A percentile compares a stretch with the other conserved stretches of the same genome.
phyloP scores from a whole-genome alignment of 768 basidiomycete genomes.

The Naganishia vishniacii region DNA sequence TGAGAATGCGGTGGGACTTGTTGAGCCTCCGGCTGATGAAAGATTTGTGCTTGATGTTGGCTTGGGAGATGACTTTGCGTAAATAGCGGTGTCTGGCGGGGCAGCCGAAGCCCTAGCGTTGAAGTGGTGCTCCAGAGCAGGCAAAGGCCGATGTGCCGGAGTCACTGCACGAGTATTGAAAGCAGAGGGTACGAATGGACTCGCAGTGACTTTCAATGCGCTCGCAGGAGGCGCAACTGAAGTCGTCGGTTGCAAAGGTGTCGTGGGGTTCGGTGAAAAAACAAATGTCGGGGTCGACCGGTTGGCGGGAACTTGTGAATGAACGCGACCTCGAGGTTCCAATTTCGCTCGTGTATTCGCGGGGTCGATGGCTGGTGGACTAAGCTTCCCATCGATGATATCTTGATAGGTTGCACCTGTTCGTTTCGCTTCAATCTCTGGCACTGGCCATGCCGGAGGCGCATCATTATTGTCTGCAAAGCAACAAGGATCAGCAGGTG shows the following conservation, averaged over 20 bases:
- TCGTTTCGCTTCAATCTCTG: slow-evolving; percentile 19
- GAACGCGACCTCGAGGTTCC: slow-evolving; percentile 5
- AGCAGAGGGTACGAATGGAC: not conserved
- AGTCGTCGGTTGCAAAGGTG: too few relatives aligned
- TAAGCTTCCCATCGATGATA: slow-evolving; percentile 25
- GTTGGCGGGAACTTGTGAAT: not conserved
- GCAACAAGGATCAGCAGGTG: not conserved
- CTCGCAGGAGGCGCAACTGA: not conserved
- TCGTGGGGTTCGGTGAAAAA: not conserved
- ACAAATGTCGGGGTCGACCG: too few relatives aligned
- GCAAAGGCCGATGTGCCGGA: not conserved
- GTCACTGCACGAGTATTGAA: not conserved
- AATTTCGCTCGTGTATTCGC: not conserved
- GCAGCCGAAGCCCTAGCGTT: not conserved
- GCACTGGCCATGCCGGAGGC: slow-evolving; percentile 6
- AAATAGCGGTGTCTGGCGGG: too few relatives aligned
- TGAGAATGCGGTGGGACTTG: too few relatives aligned
- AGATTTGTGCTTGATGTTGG: too few relatives aligned
- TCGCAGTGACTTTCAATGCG: not conserved
- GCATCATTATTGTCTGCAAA: slow-evolving; percentile 27
- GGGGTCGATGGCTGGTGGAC: not conserved
- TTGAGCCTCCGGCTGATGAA: too few relatives aligned
- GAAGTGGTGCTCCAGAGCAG: not conserved
- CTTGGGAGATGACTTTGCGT: too few relatives aligned
- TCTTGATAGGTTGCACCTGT: slow-evolving; percentile 21